Conservation (phyloP, 2,329 filamentous ascomycete species). For the Fonsecaea nubica region DNA sequence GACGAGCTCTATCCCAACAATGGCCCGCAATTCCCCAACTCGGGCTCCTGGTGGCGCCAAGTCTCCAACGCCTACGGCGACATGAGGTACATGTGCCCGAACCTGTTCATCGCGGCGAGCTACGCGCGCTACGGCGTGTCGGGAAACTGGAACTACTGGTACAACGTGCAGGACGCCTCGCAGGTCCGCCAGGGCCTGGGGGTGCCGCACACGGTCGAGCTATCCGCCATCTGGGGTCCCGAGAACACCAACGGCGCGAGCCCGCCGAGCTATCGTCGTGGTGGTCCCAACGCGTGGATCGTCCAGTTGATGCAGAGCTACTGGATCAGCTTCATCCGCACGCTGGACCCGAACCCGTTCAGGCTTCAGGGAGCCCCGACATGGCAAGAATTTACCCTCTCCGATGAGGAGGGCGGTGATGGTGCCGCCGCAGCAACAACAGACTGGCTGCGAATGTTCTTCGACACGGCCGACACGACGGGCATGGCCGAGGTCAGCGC, state of each 20-base stretch:
- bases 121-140: slow-evolving; percentile 42
- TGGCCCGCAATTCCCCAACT: slow-evolving; percentile 54
- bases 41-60: slow-evolving; percentile 65
- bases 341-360: slow-evolving; percentile 67
- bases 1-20: slow-evolving; percentile 63
- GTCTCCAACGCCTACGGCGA: slow-evolving; percentile 67
- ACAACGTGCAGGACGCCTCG: slow-evolving; percentile 67
- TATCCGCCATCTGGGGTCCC: slow-evolving; percentile 71
- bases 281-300: slow-evolving; percentile 60
- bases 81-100: slow-evolving; percentile 69
- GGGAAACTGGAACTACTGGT: slow-evolving; percentile 72
- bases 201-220: slow-evolving; percentile 71
- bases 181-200: slow-evolving; percentile 64
- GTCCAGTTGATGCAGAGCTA: slow-evolving; percentile 70
- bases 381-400: slow-evolving; percentile 31
- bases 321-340: slow-evolving; percentile 75
- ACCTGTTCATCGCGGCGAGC: slow-evolving; percentile 60
- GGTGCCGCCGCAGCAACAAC: slow-evolving; percentile 24
- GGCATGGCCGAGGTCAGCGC: slow-evolving; percentile 54
- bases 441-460: slow-evolving; percentile 49
- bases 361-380: slow-evolving; percentile 19
- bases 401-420: slow-evolving; percentile 26
- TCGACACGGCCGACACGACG: slow-evolving; percentile 53
- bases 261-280: slow-evolving; percentile 62
- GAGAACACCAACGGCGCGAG: slow-evolving; percentile 57